Conservation (phyloP, 2,329 filamentous ascomycete genomes). For the Diaporthe batatas region DNA sequence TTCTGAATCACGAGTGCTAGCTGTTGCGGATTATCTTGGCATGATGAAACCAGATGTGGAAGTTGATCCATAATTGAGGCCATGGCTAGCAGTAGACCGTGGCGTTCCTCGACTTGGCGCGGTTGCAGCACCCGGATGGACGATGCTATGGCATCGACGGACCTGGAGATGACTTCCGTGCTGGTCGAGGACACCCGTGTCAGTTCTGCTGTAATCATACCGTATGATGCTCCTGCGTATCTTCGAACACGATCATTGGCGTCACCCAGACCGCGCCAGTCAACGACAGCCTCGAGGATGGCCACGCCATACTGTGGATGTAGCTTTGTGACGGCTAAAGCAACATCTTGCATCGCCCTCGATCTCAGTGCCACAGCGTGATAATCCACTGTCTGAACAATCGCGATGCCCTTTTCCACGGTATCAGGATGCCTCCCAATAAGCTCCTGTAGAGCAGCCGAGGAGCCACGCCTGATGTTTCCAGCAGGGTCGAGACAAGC, state of each 20-base stretch:
- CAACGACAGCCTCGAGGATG: constrained; percentile 77
- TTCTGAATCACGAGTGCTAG: constrained; percentile 4
- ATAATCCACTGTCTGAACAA: constrained; percentile 94
- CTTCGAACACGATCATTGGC: constrained; percentile 80
- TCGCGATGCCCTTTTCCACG: constrained; percentile 81
- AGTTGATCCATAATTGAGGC: constrained; percentile 68
- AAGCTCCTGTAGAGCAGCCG: constrained; percentile 92
- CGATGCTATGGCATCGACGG: constrained; percentile 58
- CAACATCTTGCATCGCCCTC: constrained; percentile 84
- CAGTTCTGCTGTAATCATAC: constrained; percentile 64
- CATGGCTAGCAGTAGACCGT: constrained; percentile 75
- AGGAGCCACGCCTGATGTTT: constrained; percentile 92
- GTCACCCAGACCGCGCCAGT: constrained; percentile 91
- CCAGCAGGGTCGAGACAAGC: constrained; percentile 91
- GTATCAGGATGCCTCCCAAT: constrained; percentile 93
- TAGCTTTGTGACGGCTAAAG: constrained; percentile 75
- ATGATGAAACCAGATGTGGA: constrained; percentile 49
- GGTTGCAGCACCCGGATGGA: constrained; percentile 61
- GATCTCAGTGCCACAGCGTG: constrained; percentile 91
- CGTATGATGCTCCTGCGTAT: constrained; percentile 78
- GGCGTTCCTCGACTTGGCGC: constrained; percentile 77
- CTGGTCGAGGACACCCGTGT: constrained; percentile 44
- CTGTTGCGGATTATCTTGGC: neutral
- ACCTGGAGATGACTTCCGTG: constrained; percentile 46
- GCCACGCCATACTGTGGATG: constrained; percentile 77